Base-by-base conservation (phyloP, 768 basidiomycete genomes). In the Tephrocybe sp. region DNA sequence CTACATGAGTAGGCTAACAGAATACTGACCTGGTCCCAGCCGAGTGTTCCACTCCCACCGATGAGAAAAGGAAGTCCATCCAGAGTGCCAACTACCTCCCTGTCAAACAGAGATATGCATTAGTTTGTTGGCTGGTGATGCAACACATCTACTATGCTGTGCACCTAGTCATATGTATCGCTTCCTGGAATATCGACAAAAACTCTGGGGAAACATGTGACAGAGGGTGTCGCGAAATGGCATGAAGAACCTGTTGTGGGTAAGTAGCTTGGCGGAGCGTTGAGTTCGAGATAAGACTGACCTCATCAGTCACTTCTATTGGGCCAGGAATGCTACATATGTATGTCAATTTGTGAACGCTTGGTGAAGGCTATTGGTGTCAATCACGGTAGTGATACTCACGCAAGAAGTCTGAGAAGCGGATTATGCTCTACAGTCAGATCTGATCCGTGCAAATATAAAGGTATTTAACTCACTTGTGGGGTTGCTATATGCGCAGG, bases 121-220 rank as follows among this genome's bases (percentile, higher is more conserved):
- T n/a, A n/a, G n/a, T n/a, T n/a, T n/a, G n/a, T n/a, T n/a, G n/a
- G n/a, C n/a, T n/a, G n/a, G n/a, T n/a, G n/a, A n/a, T n/a, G n/a
- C n/a, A n/a, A n/a, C n/a, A n/a, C n/a, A n/a, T n/a, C n/a, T n/a
- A n/a, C n/a, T n/a, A 46, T 30, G 40, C n/a, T 39, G 15, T 71
- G 20, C 47, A 80, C 86, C 84, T 74, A 17, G 84, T 85, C 82
- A 92, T 83, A 38, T 80, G 75, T 49, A 95, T 72, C 65, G 85
- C 84, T 58, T 93, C 86, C 33, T 86, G 85, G 59, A 95, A 90
- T 48, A 88, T 80, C 21, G 83, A 76, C 17, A 88, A 79, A 64
- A 96, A 93, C 23, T 88, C 88, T 10, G 84, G 82, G n/a, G 87
- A 84, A 62, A 90, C 83, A 68, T 93, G 92, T 38, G 86, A 87